Evolutionary conservation across 1,284 basidiomycete species (phyloP), one percentile per base, ranked within the genome.

Genomic region (Ceratobasidium sp.): DNA sequence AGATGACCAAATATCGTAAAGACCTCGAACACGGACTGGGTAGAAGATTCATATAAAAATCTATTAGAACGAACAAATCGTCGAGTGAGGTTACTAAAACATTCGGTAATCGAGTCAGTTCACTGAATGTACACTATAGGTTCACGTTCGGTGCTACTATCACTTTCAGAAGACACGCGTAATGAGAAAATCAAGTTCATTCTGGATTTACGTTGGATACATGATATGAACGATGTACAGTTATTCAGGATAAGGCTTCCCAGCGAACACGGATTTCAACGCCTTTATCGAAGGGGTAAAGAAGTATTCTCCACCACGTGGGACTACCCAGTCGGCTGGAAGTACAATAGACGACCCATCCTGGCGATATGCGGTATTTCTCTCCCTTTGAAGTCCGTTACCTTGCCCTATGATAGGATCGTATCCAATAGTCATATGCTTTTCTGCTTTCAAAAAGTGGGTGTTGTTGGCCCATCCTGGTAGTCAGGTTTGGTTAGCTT

Each of bases 361-460:
- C 74, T 43, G 78, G 77, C 45, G 81, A 75, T 52, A 43, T 79
- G 77, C 6, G 84, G 84, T 76, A 85, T 80, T 43, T 81, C 85
- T 81, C 28, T 73, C 39, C 76, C 71, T 70, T 18, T 75, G 77
- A 9, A 70, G 70, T n/a, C n/a, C n/a, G n/a, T n/a, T n/a, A 2
- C 74, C 65, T 72, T 85, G 85, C 9, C 86, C 86, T 72, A 87
- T 85, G 36, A 77, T 77, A 2, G 79, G 75, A 71, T 82, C 80
- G 74, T 79, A 77, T 1, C 81, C 81, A 6, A 77, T n/a, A 3
- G 8, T 3, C 0, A 26, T 43, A 10, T 62, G 72, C 70, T 77
- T 74, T 43, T 67, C 43, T 3, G 10, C 26, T 14, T 73, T 60
- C 21, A 79, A 77, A 77, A 80, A 53, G 62, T 70, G 74, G 0